phyloP scores from a whole-genome alignment of 2,329 filamentous ascomycete genomes.

The Diplocarpon rosae region DNA sequence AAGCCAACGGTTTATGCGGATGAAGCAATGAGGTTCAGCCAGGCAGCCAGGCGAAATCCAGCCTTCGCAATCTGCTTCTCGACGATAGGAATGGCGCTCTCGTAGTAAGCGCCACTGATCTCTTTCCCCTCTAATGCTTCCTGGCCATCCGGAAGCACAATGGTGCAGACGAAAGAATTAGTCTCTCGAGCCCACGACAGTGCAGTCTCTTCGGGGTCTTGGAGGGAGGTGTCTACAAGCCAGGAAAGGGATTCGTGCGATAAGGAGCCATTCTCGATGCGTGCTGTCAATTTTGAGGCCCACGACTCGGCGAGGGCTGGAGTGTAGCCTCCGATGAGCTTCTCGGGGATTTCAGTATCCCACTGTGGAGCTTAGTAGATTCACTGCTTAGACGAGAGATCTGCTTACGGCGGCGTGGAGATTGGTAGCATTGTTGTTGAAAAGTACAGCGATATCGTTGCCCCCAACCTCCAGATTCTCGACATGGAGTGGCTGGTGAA shows the following conservation, averaged over 20 bases:
- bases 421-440: slow-evolving; percentile 45
- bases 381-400: neutral
- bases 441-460: slow-evolving; percentile 55
- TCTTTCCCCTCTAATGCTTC: slow-evolving; percentile 45
- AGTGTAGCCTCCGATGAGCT: slow-evolving; percentile 44
- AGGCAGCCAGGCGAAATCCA: slow-evolving; percentile 57
- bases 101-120: slow-evolving; percentile 51
- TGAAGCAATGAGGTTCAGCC: slow-evolving; percentile 49
- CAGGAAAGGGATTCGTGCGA: slow-evolving; percentile 10
- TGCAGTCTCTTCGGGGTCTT: slow-evolving; percentile 26
- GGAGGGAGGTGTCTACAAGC: slow-evolving; percentile 13
- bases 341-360: slow-evolving; percentile 57
- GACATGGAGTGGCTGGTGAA: slow-evolving; percentile 57
- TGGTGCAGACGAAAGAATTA: slow-evolving; percentile 49
- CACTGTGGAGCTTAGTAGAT: slow-evolving; percentile 9
- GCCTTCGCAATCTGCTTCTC: slow-evolving; percentile 56
- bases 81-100: slow-evolving; percentile 48
- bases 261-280: slow-evolving; percentile 48
- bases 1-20: too few species aligned
- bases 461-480: slow-evolving; percentile 55
- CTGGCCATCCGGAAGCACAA: slow-evolving; percentile 50
- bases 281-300: slow-evolving; percentile 42
- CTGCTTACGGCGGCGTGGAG: slow-evolving; percentile 49
- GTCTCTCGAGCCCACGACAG: slow-evolving; percentile 54
- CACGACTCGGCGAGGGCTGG: slow-evolving; percentile 40